Evolutionary conservation across 257 asterid species (phyloP), one percentile per base, ranked within the genome.

Genomic region (Ilex aquifolium): DNA sequence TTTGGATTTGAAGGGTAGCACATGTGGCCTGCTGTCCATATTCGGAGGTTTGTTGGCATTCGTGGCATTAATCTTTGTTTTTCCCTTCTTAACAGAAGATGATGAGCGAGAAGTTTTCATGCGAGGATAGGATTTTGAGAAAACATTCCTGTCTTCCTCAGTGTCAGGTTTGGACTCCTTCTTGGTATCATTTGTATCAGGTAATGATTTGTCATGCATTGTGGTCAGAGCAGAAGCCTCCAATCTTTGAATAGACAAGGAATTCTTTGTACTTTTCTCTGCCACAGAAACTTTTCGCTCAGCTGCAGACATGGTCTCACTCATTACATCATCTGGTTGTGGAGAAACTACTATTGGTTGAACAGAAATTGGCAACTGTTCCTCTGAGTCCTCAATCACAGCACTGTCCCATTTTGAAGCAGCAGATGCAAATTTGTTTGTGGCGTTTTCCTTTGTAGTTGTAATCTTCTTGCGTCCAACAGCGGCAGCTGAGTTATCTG

Each of bases 81-180:
- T 89, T 60, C 67, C 84, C 66, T 77, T 87, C 69, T 78, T 82
- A 74, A 68, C 78, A 51, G 90, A 87, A 44, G 84, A 57, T 61
- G 80, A 73, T 57, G 71, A 68, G 59, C 71, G 71, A 21, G 61
- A 71, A 73, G 74, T 60, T 73, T 79, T 85, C 12, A 69, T 65
- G 30, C 57, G 63, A 75, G 73, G 58, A 48, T 31, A 30, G 31
- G 80, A 63, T 75, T 80, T 80, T 9, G 67, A 30, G 29, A 60
- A 58, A 66, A 65, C 84, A 61, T 68, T 74, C 71, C 69, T 74
- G 67, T 65, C 76, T 36, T 71, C 73, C 58, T 56, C 74, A 42
- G 40, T 55, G 69, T 72, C 69, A 57, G 70, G 74, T 63, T 85
- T 85, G 64, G 73, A 36, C 72, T 82, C 81, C 72, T 59, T 76